Evolutionary conservation across 768 basidiomycete species (phyloP), one percentile per base, ranked within the genome.

Genomic region (Tylopilus plumbeoviolaceoides): DNA sequence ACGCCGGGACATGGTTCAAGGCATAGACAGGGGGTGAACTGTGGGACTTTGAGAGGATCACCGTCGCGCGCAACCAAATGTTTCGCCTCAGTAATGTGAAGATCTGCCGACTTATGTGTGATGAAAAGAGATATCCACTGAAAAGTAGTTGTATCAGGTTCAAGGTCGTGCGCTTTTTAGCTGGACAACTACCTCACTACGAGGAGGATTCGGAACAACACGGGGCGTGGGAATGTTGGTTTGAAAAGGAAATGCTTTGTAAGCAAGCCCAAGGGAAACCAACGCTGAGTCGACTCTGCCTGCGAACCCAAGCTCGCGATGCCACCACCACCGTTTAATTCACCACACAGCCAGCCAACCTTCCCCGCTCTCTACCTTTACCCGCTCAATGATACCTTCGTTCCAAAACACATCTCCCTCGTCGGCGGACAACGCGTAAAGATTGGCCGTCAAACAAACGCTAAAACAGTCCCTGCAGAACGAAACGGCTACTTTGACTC

Each of bases 401-500:
- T 86, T 36, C 91, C 93, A 53, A 98, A 98, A 73, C 91, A 95
- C 69, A 95, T 98, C 59, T 78, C 86, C n/a, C 82, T 95, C 55
- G 68, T 71, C 41, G 58, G 64, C 28, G 78, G 75, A 51, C 82
- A 84, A 68, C 87, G 83, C 65, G 83, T 87, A 48, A 88, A 93
- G 81, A 95, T 99, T 67, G 95, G 95, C 17, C 76, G 95, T 51
- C 95, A 98, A 73, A 98, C 94, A 15, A 97, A 94, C 70, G 85
- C 87, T 51, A 97, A 97, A 78, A 97, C 94, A 0, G 84, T 91
- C 28, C 95, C 95, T 17, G 84, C 81, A 11, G 92, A 95, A 66
- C 78, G 89, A 63, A 98, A 99, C 66, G 95, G 94, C 10, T 99
- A 89, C 75, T 98, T 99, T 68, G 95, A 98, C 74, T 89, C 87